Percentiles rank a stretch among this genome's conserved stretches.
Conservation (phyloP, 352 stramenopile species). For the Blastocystis hominis region DNA sequence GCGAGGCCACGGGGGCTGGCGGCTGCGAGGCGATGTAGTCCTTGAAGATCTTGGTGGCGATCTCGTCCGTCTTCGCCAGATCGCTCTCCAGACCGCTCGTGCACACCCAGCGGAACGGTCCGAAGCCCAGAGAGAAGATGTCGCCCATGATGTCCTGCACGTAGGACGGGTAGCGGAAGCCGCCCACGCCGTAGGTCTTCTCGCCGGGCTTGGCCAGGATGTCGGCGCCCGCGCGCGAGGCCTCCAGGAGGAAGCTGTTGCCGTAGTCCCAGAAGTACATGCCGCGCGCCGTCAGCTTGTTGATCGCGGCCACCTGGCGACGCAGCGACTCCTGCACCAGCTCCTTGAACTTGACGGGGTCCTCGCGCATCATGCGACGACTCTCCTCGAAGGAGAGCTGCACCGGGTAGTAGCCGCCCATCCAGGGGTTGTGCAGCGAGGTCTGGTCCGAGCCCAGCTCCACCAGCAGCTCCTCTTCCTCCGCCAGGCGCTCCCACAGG, state of each 20-base stretch:
- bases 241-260: conserved; percentile 76
- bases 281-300: conserved; percentile 69
- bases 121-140: conserved; percentile 79
- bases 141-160: conserved; percentile 81
- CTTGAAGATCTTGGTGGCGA: conserved; percentile 68
- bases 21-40: conserved; percentile 66
- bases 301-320: conserved; percentile 71
- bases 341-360: conserved; percentile 70
- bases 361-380: conserved; percentile 71
- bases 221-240: conserved; percentile 71
- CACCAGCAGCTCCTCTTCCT: conserved; percentile 71
- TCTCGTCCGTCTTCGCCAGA: conserved; percentile 70
- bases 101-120: conserved; percentile 78
- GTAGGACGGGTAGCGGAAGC: conserved; percentile 77
- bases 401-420: conserved; percentile 77
- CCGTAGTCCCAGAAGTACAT: conserved; percentile 81
- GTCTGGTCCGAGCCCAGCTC: conserved; percentile 77
- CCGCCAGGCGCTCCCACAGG: conserved; percentile 71
- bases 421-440: conserved; percentile 78
- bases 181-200: conserved; percentile 62
- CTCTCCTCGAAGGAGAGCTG: conserved; percentile 72
- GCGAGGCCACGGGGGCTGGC: conserved; percentile 49
- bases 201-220: conserved; percentile 67
- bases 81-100: conserved; percentile 67
- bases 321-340: conserved; percentile 72